These are phyloP conservation scores for Sporisorium exsertum DNA, from an alignment of 1,284 basidiomycete genomes.

Conservation along the genomic window DNA sequence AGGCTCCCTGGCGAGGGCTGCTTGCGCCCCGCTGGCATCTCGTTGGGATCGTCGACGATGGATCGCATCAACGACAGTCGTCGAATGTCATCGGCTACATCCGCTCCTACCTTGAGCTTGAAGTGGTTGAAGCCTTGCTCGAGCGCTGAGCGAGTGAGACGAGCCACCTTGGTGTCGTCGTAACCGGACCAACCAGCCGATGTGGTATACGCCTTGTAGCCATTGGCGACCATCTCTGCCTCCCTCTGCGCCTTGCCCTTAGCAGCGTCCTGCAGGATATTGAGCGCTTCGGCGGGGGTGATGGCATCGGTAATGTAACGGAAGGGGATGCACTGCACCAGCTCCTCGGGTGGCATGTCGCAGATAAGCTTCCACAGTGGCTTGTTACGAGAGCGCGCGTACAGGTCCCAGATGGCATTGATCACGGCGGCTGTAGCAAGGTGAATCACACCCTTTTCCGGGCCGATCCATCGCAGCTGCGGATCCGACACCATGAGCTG, in stretches of 20 bases:
- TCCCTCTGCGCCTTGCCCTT: conserved; percentile 77
- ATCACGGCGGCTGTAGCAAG: conserved; percentile 83
- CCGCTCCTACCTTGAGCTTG: conserved; percentile 89
- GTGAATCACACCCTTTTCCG: conserved; percentile 87
- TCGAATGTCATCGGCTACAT: conserved; percentile 83
- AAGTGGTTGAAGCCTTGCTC: conserved; percentile 74
- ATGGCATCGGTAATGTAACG: conserved; percentile 90
- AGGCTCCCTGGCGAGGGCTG: conserved; percentile 33
- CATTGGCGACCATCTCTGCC: conserved; percentile 67
- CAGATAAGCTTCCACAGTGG: conserved; percentile 87
- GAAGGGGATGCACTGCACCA: conserved; percentile 84
- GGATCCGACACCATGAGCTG: conserved; percentile 51
- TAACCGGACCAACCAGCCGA: conserved; percentile 81
- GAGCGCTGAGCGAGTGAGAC: conserved; percentile 86
- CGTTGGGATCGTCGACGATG: conserved; percentile 79
- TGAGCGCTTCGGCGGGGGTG: conserved; percentile 87
- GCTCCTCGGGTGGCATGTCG: conserved; percentile 84
- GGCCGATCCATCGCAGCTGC: conserved; percentile 72
- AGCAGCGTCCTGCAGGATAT: conserved; percentile 82
- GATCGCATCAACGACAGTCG: conserved; percentile 87
- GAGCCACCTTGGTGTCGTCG: conserved; percentile 87
- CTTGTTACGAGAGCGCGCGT: conserved; percentile 79
- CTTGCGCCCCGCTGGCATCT: conserved; percentile 49
- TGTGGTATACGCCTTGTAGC: conserved; percentile 94
- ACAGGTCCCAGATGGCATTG: conserved; percentile 78